A percentile compares a stretch with the other conserved stretches of the same genome.
Conservation (phyloP, 345 rosid genomes). For the Draba incana region DNA sequence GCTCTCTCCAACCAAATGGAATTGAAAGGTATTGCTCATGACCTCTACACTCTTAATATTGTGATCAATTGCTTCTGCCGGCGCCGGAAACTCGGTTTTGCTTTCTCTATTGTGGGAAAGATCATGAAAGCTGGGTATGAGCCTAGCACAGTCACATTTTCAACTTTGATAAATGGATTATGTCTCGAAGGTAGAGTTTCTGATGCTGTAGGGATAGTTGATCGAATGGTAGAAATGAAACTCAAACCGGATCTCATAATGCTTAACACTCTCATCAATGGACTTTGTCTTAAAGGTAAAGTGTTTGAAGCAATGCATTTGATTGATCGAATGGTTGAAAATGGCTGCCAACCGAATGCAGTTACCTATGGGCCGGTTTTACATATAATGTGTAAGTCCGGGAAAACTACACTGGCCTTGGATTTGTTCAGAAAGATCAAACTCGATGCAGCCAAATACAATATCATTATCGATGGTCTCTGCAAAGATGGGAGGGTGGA, state of each 20-base stretch:
- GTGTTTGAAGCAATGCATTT: background rate
- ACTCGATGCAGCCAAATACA: conserved; percentile 22
- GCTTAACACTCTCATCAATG: background rate
- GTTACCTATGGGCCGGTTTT: conserved; percentile 7
- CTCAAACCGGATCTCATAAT: background rate
- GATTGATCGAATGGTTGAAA: conserved; percentile 9
- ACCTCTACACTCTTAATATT: background rate
- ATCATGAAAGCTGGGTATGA: conserved; percentile 8
- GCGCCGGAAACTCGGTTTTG: background rate
- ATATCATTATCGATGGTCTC: conserved; percentile 26
- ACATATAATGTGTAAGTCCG: background rate
- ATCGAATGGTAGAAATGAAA: background rate
- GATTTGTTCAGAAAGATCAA: background rate
- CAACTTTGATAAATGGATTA: background rate
- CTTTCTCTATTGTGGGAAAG: background rate
- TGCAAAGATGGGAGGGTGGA: conserved; percentile 11
- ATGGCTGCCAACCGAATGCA: background rate
- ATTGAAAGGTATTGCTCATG: background rate
- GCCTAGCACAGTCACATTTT: background rate
- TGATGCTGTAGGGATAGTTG: background rate
- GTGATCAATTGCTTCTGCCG: conserved; percentile 7
- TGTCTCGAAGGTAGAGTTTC: background rate
- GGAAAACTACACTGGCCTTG: background rate
- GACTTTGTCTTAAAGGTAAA: conserved; percentile 17
- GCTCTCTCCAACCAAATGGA: conserved; percentile 4